A percentile compares a stretch with the other conserved stretches of the same genome.
Conservation (phyloP, 1,284 basidiomycete species). For the Pseudozyma thailandica region DNA sequence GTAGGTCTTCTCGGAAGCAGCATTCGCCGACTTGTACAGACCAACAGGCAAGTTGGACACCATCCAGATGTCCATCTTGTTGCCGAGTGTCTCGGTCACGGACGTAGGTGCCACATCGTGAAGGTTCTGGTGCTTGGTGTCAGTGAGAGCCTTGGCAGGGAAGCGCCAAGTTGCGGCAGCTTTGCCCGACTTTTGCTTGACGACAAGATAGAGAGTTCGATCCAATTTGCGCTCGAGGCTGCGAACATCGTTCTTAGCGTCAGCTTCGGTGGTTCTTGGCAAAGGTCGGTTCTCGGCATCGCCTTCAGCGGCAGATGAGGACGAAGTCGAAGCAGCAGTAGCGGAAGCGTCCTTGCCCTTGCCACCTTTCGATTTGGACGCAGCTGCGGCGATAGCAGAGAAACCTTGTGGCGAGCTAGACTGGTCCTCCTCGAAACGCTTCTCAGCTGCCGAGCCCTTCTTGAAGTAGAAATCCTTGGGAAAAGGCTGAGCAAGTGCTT, state of each 20-base stretch:
- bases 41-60: conserved; percentile 62
- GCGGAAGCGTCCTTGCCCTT: conserved; percentile 13
- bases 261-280: conserved; percentile 72
- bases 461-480: conserved; percentile 95
- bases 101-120: conserved; percentile 51
- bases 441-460: conserved; percentile 85
- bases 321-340: not conserved
- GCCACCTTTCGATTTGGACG: not conserved
- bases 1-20: conserved; percentile 51
- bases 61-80: conserved; percentile 65
- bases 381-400: conserved; percentile 31
- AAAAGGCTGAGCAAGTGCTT: conserved; percentile 87
- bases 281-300: conserved; percentile 70
- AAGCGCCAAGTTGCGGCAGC: conserved; percentile 39
- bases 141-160: conserved; percentile 43
- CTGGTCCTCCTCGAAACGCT: conserved; percentile 75
- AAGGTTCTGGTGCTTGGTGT: conserved; percentile 35
- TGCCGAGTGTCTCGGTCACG: conserved; percentile 48
- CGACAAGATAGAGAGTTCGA: conserved; percentile 84
- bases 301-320: conserved; percentile 18
- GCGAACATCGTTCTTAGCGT: conserved; percentile 74
- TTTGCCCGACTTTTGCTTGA: conserved; percentile 71
- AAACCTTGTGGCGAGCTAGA: conserved; percentile 37
- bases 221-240: conserved; percentile 84
- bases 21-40: conserved; percentile 26